These are phyloP conservation scores for Dalbergia cultrata DNA, from an alignment of 306 rosid species.

Conservation along the genomic window DNA sequence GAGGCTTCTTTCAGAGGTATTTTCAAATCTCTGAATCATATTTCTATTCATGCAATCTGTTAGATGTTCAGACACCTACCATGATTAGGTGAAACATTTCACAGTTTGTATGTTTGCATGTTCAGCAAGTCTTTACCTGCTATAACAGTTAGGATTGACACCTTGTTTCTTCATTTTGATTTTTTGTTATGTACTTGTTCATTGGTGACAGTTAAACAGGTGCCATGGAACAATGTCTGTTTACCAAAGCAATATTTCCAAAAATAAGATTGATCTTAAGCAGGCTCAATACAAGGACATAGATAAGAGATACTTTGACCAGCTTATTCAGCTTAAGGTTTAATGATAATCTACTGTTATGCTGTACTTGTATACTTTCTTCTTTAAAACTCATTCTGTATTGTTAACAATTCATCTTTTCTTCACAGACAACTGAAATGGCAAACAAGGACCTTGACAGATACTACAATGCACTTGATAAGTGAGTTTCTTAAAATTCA, in stretches of 20 bases:
- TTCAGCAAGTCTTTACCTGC: conserved; percentile 31
- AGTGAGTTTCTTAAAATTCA: conserved; percentile 67
- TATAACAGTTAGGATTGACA: conserved; percentile 13
- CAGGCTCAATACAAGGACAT: conserved; percentile 91
- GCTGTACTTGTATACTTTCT: conserved; percentile 7
- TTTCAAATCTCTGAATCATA: conserved; percentile 36
- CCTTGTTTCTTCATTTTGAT: conserved; percentile 30
- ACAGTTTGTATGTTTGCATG: conserved; percentile 29
- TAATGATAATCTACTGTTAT: conserved; percentile 10
- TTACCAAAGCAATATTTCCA: conserved; percentile 78
- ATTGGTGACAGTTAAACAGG: conserved; percentile 71
- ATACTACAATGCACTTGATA: conserved; percentile 97
- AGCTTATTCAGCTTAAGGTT: conserved; percentile 97
- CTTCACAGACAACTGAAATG: conserved; percentile 91
- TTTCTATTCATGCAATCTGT: conserved; percentile 24
- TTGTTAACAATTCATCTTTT: conserved; percentile 37
- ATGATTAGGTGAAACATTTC: conserved; percentile 23
- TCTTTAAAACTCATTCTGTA: conserved; percentile 12
- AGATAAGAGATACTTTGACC: conserved; percentile 89
- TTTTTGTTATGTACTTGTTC: conserved; percentile 9
- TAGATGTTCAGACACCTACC: conserved; percentile 2
- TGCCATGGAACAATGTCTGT: conserved; percentile 82
- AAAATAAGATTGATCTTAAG: conserved; percentile 83
- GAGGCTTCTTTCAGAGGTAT: conserved; percentile 88
- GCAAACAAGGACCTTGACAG: conserved; percentile 99